Base-by-base conservation (phyloP, 2,329 filamentous ascomycete genomes). In the Fusarium cicatricum region DNA sequence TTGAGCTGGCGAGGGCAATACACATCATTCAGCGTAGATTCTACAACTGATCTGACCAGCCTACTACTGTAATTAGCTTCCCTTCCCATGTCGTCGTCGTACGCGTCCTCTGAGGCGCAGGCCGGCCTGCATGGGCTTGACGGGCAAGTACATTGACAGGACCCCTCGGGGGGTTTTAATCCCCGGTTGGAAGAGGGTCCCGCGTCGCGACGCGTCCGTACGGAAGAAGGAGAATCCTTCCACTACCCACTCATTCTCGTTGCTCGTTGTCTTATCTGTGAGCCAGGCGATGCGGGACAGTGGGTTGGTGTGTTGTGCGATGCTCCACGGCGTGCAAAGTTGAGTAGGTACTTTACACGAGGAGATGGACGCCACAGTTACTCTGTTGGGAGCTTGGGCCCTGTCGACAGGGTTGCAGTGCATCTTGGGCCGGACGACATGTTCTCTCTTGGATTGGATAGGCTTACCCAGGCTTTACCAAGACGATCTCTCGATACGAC, bases 341-440 rank as follows among this genome's bases (percentile, higher is more conserved):
- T 47, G 39, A 51, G 41, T 55, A 62, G 54, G 41, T 55, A 62
- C 53, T 54, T 58, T 55, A 68, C 58, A 65, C 52, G 61, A 65
- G 63, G 56, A 59, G 52, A 53, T 55, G 55, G 52, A 34, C 42
- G 50, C 39, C 54, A 44, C 33, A 19, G 44, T 48, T 60, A 37
- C 58, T 53, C 45, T 39, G 52, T 52, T 48, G 45, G 41, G 52
- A 63, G 58, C 58, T 58, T 58, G 58, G 60, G 53, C 53, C 42
- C 10, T 36, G 31, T 29, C 11, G 44, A 45, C 63, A 64, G 54
- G 63, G 62, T 61, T 50, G 33, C 55, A 39, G 17, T 52, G 48
- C 41, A 51, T 45, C 36, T 53, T 52, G 45, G 58, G 32, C 26
- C 29, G 31, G 57, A 47, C 55, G 55, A 42, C 44, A 60, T 51